Percentiles rank a stretch among this genome's conserved stretches.
phyloP scores from a whole-genome alignment of 2,329 filamentous ascomycete genomes.

The Pseudocercospora eumusae region DNA sequence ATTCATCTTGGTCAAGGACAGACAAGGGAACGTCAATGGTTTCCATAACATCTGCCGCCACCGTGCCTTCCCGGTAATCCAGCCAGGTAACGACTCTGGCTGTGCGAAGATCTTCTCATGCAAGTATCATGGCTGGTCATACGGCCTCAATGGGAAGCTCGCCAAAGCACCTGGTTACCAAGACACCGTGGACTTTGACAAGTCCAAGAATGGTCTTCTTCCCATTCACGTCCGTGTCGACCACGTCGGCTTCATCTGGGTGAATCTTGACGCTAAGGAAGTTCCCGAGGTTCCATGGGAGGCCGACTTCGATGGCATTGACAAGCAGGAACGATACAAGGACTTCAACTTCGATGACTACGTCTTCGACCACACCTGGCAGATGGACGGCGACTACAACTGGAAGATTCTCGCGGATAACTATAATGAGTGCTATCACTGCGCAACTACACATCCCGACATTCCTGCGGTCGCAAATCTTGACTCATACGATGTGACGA shows the following conservation, averaged over 20 bases:
- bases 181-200: slow-evolving; percentile 58
- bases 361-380: slow-evolving; percentile 59
- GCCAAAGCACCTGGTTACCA: slow-evolving; percentile 63
- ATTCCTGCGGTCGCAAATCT: slow-evolving; percentile 60
- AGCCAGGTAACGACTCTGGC: slow-evolving; percentile 48
- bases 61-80: slow-evolving; percentile 61
- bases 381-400: slow-evolving; percentile 60
- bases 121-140: slow-evolving; percentile 66
- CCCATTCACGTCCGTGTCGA: slow-evolving; percentile 58
- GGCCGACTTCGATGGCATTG: slow-evolving; percentile 55
- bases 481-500: slow-evolving; percentile 56
- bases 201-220: slow-evolving; percentile 58
- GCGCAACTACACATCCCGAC: slow-evolving; percentile 60
- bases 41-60: slow-evolving; percentile 67
- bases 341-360: slow-evolving; percentile 57
- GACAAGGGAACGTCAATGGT: slow-evolving; percentile 56
- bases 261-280: slow-evolving; percentile 56
- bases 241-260: slow-evolving; percentile 58
- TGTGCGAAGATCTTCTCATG: slow-evolving; percentile 58
- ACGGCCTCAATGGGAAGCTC: slow-evolving; percentile 58
- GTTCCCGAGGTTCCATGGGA: slow-evolving; percentile 54
- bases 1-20: slow-evolving; percentile 56
- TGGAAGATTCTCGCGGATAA: slow-evolving; percentile 65
- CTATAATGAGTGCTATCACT: slow-evolving; percentile 69
- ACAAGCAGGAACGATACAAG: slow-evolving; percentile 49